Base-by-base conservation (phyloP, 116 monocot species). In the Papilionanthe hybrid region DNA sequence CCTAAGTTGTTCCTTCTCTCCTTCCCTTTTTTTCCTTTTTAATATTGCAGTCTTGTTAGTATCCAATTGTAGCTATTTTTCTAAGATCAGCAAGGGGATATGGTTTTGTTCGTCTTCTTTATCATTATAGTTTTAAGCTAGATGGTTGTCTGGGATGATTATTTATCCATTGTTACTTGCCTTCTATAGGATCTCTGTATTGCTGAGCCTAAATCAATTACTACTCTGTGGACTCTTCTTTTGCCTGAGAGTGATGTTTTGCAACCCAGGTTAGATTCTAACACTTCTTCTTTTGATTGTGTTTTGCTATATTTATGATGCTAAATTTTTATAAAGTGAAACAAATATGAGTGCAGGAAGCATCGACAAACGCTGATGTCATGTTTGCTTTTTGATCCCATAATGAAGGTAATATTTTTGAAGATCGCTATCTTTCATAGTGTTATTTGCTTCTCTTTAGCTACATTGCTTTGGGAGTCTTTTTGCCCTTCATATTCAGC, bases 231-330 rank as follows among this genome's bases (percentile, higher is more conserved):
- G 90, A 84, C 90, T 55, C 88, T 93, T 75, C 86, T 99, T 79
- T 85, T 99, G 81, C 95, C 99, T 66, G 90, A 92, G 41, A 93
- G 79, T 86, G 99, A 95, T 90, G 99, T 93, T 60, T 78, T 95
- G 20, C 89, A 88, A 71, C 85, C 83, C 75, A 88, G 93, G 99
- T 95, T 72, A 55, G 27, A 45, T 44, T 55, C 29, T 47, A 48
- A 45, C 25, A 74, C 15, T 60, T 15, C 32, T 28, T 84, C 9
- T 78, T 85, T 10, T 41, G 30, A 4, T 76, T 28, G 67, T 78
- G 55, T 79, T 9, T 57, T 74, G 55, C 42, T 81, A 81, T n/a
- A 75, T 49, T 41, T 75, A 13, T 60, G 63, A 73, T 72, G 49
- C 20, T 25, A 60, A 60, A 17, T 75, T n/a, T 44, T 25, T 37